Conservation (phyloP, 1,284 basidiomycete species). For the Testicularia cyperi region DNA sequence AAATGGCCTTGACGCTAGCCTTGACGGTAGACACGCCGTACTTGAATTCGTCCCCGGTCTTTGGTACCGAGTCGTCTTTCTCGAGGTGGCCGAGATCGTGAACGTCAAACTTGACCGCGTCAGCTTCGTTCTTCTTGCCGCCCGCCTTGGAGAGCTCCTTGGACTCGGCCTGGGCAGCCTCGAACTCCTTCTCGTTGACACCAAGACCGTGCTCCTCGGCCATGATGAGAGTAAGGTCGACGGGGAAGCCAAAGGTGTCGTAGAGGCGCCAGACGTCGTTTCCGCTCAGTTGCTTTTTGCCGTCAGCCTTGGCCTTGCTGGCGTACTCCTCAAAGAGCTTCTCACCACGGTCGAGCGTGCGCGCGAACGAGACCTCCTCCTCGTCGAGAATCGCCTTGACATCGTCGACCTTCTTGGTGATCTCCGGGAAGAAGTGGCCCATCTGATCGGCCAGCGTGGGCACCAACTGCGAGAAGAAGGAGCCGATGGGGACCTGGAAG, state of each 20-base stretch:
- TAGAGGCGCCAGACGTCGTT: constrained; percentile 96
- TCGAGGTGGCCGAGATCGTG: constrained; percentile 89
- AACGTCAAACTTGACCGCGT: constrained; percentile 85
- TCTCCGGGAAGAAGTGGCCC: constrained; percentile 89
- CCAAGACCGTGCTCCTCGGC: constrained; percentile 86
- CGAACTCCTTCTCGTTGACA: constrained; percentile 86
- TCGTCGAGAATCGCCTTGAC: constrained; percentile 95
- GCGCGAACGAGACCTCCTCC: constrained; percentile 94
- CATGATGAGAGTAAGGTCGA: constrained; percentile 95
- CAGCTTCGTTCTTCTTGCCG: constrained; percentile 67
- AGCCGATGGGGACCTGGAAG: constrained; percentile 87
- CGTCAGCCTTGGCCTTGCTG: constrained; percentile 69
- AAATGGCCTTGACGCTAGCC: constrained; percentile 80
- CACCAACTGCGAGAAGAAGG: constrained; percentile 89
- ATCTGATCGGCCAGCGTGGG: constrained; percentile 87
- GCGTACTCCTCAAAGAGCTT: constrained; percentile 93
- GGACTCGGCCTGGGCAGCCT: constrained; percentile 80
- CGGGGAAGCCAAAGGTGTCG: constrained; percentile 98
- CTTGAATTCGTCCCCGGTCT: constrained; percentile 90
- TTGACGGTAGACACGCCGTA: constrained; percentile 72
- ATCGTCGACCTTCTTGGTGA: constrained; percentile 78
- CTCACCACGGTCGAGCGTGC: constrained; percentile 94
- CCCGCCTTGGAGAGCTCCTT: constrained; percentile 87
- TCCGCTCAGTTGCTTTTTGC: constrained; percentile 74
- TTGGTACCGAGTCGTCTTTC: constrained; percentile 76